Conservation (phyloP, 257 asterid species). For the Paulownia fortunei region DNA sequence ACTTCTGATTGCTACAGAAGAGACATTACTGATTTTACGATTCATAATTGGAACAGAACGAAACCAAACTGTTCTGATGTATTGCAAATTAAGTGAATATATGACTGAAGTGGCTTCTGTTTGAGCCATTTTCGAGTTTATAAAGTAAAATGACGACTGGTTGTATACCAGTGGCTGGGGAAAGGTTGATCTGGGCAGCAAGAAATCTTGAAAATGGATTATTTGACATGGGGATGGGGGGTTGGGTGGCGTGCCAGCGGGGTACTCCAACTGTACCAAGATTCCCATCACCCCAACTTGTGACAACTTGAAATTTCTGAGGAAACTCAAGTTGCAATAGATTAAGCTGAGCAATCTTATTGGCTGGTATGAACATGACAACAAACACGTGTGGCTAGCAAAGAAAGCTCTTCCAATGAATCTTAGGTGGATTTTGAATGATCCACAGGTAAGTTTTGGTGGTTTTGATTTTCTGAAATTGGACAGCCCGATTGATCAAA, state of each 20-base stretch:
- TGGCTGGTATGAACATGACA: neutral
- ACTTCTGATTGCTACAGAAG: conserved; percentile 34
- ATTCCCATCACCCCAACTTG: conserved; percentile 43
- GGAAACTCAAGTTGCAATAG: neutral
- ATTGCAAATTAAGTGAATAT: too few species aligned
- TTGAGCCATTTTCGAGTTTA: too few species aligned
- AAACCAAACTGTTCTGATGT: too few species aligned
- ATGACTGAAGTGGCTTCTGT: too few species aligned
- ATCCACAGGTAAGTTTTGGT: neutral
- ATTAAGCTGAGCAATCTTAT: neutral
- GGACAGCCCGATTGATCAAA: conserved; percentile 25
- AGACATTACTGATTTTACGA: conserved; percentile 13
- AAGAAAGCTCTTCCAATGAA: neutral
- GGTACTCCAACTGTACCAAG: conserved; percentile 36
- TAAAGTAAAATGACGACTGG: too few species aligned
- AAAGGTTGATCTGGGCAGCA: neutral
- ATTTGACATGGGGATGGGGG: neutral
- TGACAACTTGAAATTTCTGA: conserved; percentile 30
- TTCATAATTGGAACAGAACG: conserved; percentile 35
- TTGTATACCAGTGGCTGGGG: neutral
- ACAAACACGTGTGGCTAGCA: conserved; percentile 22
- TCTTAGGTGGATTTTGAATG: conserved; percentile 10
- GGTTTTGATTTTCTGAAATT: neutral
- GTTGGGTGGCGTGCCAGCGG: conserved; percentile 49
- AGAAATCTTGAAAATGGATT: neutral